Evolutionary conservation across 2,329 filamentous ascomycete species (phyloP).

Genomic region (Chaetomium sp.): DNA sequence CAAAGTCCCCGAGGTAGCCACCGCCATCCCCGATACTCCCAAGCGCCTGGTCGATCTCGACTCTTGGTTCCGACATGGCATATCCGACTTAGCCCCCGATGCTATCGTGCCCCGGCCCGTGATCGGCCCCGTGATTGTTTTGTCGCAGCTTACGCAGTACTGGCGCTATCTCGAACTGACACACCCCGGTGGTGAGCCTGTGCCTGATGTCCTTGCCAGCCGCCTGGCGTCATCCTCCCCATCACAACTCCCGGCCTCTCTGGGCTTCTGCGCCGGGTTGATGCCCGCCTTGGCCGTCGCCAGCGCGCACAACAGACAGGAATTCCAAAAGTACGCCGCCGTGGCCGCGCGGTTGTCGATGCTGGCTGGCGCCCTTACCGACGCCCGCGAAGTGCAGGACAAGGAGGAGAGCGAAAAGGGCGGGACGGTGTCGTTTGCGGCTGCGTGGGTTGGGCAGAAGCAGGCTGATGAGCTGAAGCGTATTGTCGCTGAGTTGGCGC

Average conservation of each 20-base stretch:
- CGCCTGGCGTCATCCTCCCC: too few relatives aligned
- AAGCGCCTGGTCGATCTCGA: not conserved
- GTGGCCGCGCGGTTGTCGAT: constrained; percentile 34
- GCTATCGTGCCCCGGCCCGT: not conserved
- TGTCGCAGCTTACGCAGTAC: not conserved
- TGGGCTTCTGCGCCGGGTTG: constrained; percentile 36
- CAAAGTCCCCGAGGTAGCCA: not conserved
- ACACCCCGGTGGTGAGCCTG: not conserved
- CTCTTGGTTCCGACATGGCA: not conserved
- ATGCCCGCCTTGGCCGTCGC: constrained; percentile 34
- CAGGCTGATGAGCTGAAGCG: constrained; percentile 14
- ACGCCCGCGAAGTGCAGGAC: constrained; percentile 27
- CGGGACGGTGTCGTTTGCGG: constrained; percentile 24
- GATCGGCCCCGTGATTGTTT: not conserved
- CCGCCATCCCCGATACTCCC: not conserved
- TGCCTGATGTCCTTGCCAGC: too few relatives aligned
- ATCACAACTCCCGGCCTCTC: not conserved
- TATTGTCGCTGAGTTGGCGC: constrained; percentile 14
- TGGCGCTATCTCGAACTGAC: not conserved
- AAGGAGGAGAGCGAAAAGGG: constrained; percentile 11
- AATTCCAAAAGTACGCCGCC: constrained; percentile 32
- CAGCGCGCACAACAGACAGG: constrained; percentile 20
- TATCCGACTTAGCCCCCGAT: not conserved
- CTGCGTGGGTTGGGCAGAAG: constrained; percentile 20
- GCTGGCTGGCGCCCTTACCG: constrained; percentile 33